Evolutionary conservation across 2,329 filamentous ascomycete species (phyloP), one percentile per base, ranked within the genome.

Genomic region (Chaetothyriales sp.): DNA sequence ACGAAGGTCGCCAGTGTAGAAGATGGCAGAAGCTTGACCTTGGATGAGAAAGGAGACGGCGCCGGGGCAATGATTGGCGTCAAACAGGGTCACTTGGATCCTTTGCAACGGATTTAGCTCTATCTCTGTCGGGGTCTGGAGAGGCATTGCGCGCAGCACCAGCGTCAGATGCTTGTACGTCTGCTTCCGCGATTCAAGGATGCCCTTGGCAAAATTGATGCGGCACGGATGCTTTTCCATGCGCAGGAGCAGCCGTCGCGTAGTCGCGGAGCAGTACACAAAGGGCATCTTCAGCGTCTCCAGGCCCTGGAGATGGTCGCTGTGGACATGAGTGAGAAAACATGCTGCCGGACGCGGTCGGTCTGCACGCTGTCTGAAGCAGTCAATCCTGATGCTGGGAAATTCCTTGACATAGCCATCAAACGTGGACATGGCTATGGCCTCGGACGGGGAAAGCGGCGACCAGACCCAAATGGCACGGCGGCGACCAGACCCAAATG

Each of bases 31-130:
- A 0, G 74, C 75, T 50, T 78, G 67, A 1, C 80, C 81, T 67
- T 95, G 86, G 25, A 95, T 84, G 18, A 95, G 72, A 63, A 95
- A 95, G 88, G 95, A 94, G 18, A 92, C 87, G 18, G 88, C 82
- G 0, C 90, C 89, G 0, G 84, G 77, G 61, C 90, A 97, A 64
- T 95, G 90, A 61, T 97, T 95, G 1, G 90, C 89, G 69, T 95
- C 85, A 49, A 95, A 78, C 0, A 95, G 73, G 0, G 89, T 95
- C 18, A 94, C 86, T 46, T 82, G 80, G 20, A 95, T 80, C n/a
- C 69, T 70, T 46, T 77, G 76, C 1, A 78, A 78, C 0, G 83
- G 86, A 1, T 73, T 74, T 2, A 95, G 73, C 61, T 94, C 86
- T 46, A 97, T 78, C 3, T 71, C 68, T 0, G 83, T 89, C 0